Evolutionary conservation across 495 filamentous ascomycete species (phyloP).

Genomic region (Filosporella fistucella): DNA sequence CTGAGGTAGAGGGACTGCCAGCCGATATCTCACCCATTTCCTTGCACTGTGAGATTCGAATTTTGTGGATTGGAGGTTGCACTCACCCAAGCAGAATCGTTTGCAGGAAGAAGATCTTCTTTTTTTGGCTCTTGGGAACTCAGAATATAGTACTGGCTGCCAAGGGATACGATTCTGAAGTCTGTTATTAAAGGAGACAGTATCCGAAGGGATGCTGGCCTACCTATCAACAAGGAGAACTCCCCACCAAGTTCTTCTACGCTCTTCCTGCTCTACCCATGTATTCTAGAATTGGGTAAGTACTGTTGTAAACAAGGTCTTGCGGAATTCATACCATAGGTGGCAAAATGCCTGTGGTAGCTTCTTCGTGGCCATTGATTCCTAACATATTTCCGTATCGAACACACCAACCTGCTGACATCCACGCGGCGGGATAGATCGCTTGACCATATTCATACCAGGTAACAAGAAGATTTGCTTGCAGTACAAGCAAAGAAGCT

Average conservation of each 20-base stretch:
- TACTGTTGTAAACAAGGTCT: too few species aligned
- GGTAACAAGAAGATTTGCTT: constrained; percentile 37
- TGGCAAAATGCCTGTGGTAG: constrained; percentile 26
- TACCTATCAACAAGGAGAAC: constrained; percentile 44
- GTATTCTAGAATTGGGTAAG: constrained; percentile 29
- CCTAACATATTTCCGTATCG: constrained; percentile 41
- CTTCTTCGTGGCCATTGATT: constrained; percentile 32
- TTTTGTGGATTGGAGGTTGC: background rate
- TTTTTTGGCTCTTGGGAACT: constrained; percentile 36
- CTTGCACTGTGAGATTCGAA: constrained; percentile 1
- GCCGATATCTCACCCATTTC: constrained; percentile 16
- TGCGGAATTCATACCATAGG: too few species aligned
- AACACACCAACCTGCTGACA: constrained; percentile 37
- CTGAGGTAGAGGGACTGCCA: background rate
- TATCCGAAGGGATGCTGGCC: background rate
- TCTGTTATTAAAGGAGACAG: background rate
- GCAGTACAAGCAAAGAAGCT: constrained; percentile 36
- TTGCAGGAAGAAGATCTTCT: constrained; percentile 34
- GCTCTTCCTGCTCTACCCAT: constrained; percentile 47
- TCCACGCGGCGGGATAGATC: constrained; percentile 45
- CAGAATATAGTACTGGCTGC: constrained; percentile 36
- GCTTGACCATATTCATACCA: constrained; percentile 44
- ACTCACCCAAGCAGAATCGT: constrained; percentile 40
- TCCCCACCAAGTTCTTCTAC: constrained; percentile 44
- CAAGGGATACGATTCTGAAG: constrained; percentile 35